Conservation (phyloP, 2,329 filamentous ascomycete genomes). For the Phialocephala subalpina region DNA sequence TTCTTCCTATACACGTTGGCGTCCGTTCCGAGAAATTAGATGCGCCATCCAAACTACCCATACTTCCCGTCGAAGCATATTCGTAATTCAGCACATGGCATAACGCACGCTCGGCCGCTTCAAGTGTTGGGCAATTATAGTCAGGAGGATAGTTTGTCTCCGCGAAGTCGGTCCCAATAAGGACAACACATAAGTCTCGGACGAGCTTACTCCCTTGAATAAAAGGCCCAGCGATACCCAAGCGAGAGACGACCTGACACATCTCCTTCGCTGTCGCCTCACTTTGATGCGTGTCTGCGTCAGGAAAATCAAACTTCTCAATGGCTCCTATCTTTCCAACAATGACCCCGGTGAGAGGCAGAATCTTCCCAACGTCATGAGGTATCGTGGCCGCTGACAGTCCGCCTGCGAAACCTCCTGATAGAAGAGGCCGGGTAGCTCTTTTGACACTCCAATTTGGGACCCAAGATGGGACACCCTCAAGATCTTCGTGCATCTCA, state of each 20-base stretch:
- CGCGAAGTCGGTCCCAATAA: neutral
- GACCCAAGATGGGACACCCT: conserved; percentile 16
- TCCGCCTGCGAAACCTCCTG: neutral
- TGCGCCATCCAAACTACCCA: neutral
- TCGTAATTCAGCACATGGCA: neutral
- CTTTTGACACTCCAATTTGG: conserved; percentile 12
- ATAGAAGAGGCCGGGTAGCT: neutral
- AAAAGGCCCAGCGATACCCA: conserved; percentile 1
- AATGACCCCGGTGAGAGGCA: neutral
- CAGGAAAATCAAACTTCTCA: neutral
- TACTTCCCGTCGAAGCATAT: neutral
- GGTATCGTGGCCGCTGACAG: neutral
- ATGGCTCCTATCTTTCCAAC: conserved; percentile 1
- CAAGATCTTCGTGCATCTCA: neutral
- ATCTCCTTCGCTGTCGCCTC: neutral
- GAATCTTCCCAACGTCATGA: neutral
- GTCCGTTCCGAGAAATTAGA: neutral
- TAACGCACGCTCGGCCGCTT: neutral
- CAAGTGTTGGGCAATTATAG: neutral
- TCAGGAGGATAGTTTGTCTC: neutral
- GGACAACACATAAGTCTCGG: neutral
- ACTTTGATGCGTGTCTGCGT: neutral
- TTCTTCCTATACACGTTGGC: neutral
- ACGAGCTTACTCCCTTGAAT: neutral
- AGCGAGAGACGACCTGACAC: neutral